phyloP scores from a whole-genome alignment of 495 filamentous ascomycete species.

The Penicillium flavigenum region DNA sequence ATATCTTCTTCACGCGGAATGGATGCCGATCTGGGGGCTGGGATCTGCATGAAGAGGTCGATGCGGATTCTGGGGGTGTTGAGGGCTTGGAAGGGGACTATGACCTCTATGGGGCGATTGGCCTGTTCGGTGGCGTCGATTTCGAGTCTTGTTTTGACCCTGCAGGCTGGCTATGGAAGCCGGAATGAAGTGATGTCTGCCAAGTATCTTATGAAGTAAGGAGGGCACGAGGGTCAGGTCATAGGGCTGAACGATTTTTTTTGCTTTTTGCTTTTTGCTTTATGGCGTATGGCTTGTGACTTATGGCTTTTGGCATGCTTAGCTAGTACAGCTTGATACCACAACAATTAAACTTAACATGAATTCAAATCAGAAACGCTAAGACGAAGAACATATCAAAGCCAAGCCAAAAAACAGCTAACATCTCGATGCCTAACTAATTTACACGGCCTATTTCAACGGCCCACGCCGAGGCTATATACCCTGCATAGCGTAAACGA shows the following conservation, averaged over 20 bases:
- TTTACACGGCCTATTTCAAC: constrained; percentile 13
- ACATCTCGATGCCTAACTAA: not conserved
- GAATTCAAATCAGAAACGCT: not conserved
- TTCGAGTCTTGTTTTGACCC: constrained; percentile 70
- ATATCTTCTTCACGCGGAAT: constrained; percentile 78
- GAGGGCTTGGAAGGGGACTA: constrained; percentile 75
- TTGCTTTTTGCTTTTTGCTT: not conserved
- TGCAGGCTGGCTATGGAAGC: constrained; percentile 44
- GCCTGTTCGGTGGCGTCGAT: constrained; percentile 67
- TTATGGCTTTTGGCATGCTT: not conserved
- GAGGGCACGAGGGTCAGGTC: not conserved
- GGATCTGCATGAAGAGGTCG: constrained; percentile 82
- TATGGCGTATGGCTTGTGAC: not conserved
- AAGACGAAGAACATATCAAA: not conserved
- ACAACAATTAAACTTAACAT: not conserved
- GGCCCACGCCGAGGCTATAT: constrained; percentile 7
- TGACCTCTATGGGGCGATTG: constrained; percentile 80
- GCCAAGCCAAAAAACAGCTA: not conserved
- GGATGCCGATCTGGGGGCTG: constrained; percentile 65
- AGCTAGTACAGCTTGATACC: not conserved
- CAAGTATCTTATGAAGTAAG: constrained; percentile 10
- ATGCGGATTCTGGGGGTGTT: constrained; percentile 63
- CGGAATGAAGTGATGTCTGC: constrained; percentile 14
- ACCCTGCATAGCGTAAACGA: constrained; percentile 12
- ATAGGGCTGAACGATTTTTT: constrained; percentile 20